Percentiles rank a stretch among this genome's conserved stretches.
These are phyloP conservation scores for Elongisporangium anandrum DNA, from an alignment of 352 stramenopile genomes.

Conservation along the genomic window DNA sequence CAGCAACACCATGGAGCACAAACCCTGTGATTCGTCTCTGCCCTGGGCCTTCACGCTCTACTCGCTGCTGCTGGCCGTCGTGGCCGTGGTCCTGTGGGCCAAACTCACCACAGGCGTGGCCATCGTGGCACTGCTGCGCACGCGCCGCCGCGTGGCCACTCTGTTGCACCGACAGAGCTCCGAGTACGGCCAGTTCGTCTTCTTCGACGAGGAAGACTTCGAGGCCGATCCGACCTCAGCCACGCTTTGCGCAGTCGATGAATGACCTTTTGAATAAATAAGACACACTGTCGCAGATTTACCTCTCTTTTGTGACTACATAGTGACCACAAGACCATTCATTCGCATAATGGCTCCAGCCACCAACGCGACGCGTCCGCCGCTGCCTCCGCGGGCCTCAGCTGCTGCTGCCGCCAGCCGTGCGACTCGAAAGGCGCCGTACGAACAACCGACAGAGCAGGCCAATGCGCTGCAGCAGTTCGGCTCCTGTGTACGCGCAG, in stretches of 20 bases:
- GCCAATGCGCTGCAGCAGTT: conserved; percentile 36
- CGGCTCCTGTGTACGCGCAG: conserved; percentile 21
- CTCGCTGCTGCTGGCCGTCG: conserved; percentile 24
- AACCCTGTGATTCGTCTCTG: conserved; percentile 43
- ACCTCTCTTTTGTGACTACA: background rate
- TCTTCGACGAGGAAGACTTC: conserved; percentile 61
- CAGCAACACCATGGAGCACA: conserved; percentile 7
- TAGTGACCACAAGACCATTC: background rate
- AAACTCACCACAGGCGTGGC: conserved; percentile 29
- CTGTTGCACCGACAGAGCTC: conserved; percentile 47
- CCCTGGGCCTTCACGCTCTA: conserved; percentile 63
- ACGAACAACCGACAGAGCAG: conserved; percentile 16
- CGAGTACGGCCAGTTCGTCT: conserved; percentile 73
- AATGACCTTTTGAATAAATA: background rate
- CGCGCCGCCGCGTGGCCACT: conserved; percentile 27
- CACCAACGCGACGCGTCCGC: conserved; percentile 7
- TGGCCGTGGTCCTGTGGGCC: conserved; percentile 24
- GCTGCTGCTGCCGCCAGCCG: conserved; percentile 15
- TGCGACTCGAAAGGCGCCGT: conserved; percentile 2
- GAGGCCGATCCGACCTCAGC: conserved; percentile 8
- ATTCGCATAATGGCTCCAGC: background rate
- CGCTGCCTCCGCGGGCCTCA: conserved; percentile 13
- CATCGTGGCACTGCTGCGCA: conserved; percentile 27
- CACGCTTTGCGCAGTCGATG: background rate
- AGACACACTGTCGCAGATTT: background rate